Conservation (phyloP, 2,329 filamentous ascomycete genomes). For the Camptophora hylomeconis region DNA sequence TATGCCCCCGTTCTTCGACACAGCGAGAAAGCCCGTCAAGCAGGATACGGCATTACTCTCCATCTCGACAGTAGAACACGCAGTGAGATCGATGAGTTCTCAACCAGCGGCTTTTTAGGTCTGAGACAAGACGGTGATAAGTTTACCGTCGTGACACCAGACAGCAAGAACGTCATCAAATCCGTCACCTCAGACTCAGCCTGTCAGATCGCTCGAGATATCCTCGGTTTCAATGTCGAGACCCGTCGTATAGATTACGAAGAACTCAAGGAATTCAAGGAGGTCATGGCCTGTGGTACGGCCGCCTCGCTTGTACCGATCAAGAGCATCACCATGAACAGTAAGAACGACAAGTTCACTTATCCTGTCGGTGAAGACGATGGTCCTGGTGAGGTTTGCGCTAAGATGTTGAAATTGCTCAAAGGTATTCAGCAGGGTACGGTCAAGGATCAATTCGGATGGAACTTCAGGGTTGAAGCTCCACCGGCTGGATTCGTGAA, state of each 20-base stretch:
- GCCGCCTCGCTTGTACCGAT: slow-evolving; percentile 86
- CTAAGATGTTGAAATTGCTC: slow-evolving; percentile 60
- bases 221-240: slow-evolving; percentile 77
- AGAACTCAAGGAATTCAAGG: slow-evolving; percentile 51
- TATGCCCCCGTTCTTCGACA: slow-evolving; percentile 84
- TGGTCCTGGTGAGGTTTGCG: slow-evolving; percentile 60
- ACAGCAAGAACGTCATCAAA: slow-evolving; percentile 76
- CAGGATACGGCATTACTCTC: slow-evolving; percentile 87
- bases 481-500: slow-evolving; percentile 13
- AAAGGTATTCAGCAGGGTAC: slow-evolving; percentile 80
- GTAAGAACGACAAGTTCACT: slow-evolving; percentile 40
- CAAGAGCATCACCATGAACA: slow-evolving; percentile 68
- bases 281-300: slow-evolving; percentile 85
- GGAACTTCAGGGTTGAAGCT: slow-evolving; percentile 39
- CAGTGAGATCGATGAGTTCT: slow-evolving; percentile 88
- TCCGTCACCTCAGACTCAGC: slow-evolving; percentile 74
- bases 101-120: slow-evolving; percentile 85
- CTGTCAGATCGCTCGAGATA: slow-evolving; percentile 54
- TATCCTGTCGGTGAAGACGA: slow-evolving; percentile 35
- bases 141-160: slow-evolving; percentile 65
- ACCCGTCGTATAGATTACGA: slow-evolving; percentile 49
- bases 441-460: slow-evolving; percentile 62
- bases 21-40: slow-evolving; percentile 64
- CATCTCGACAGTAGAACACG: slow-evolving; percentile 79
- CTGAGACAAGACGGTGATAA: slow-evolving; percentile 44